phyloP scores from a whole-genome alignment of 2,329 filamentous ascomycete species.

The Aspergillus jensenii region DNA sequence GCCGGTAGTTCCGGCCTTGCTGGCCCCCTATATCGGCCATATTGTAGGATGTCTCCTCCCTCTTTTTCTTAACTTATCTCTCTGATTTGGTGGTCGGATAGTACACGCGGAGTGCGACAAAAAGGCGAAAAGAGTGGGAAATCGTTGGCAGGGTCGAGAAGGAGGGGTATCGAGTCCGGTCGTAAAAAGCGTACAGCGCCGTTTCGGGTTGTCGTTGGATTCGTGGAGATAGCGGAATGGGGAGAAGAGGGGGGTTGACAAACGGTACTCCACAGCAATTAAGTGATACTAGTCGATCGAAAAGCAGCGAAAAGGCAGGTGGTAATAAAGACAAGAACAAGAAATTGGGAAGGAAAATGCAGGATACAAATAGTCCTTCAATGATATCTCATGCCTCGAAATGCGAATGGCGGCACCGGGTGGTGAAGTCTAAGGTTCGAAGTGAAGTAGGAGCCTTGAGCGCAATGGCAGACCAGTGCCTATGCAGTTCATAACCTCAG shows the following conservation, averaged over 20 bases:
- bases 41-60: constrained; percentile 16
- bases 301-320: constrained; percentile 8
- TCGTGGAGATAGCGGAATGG: constrained; percentile 29
- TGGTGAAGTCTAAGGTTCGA: constrained; percentile 22
- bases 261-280: constrained; percentile 21
- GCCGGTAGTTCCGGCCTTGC: constrained; percentile 60
- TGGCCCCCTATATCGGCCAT: constrained; percentile 67
- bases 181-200: constrained; percentile 34
- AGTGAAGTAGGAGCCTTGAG: constrained; percentile 42
- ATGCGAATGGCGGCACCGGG: constrained; percentile 20
- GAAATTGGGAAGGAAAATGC: constrained; percentile 16
- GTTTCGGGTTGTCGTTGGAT: constrained; percentile 34
- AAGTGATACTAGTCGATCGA: constrained; percentile 17
- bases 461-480: constrained; percentile 41
- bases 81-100: constrained; percentile 6
- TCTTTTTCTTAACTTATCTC: constrained; percentile 5
- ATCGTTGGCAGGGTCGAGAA: constrained; percentile 9
- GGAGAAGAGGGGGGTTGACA: constrained; percentile 18
- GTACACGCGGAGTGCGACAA: constrained; percentile 9
- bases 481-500: constrained; percentile 41
- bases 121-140: constrained; percentile 2
- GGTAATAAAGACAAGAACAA: constrained; percentile 17
- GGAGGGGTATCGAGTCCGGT: constrained; percentile 28
- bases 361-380: constrained; percentile 21
- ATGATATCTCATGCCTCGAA: constrained; percentile 30